These are phyloP conservation scores for Pseudonitzschia delicatissima DNA, from an alignment of 108 stramenopile species.

Conservation along the genomic window DNA sequence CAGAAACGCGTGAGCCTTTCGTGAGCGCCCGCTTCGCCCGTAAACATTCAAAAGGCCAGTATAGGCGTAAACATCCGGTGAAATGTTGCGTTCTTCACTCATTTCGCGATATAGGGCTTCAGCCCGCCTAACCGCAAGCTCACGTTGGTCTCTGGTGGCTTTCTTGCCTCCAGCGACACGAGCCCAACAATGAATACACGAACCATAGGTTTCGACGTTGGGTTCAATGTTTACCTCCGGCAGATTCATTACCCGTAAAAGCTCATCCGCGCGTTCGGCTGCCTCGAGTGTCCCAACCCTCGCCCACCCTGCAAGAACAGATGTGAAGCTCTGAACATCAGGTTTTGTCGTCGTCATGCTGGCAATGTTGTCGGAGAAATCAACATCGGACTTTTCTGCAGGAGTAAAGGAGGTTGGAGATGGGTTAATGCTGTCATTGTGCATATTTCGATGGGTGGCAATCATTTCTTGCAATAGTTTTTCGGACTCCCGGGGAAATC, in stretches of 20 bases:
- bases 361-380: background rate
- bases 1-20: slow-evolving; percentile 17
- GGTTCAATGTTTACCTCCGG: slow-evolving; percentile 45
- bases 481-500: slow-evolving; percentile 27
- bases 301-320: slow-evolving; percentile 51
- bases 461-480: slow-evolving; percentile 36
- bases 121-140: slow-evolving; percentile 22
- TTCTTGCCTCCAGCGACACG: slow-evolving; percentile 4
- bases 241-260: slow-evolving; percentile 37
- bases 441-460: background rate
- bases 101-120: slow-evolving; percentile 36
- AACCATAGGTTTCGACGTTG: slow-evolving; percentile 41
- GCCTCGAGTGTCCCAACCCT: slow-evolving; percentile 44
- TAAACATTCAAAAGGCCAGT: slow-evolving; percentile 33
- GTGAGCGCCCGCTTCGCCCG: slow-evolving; percentile 12
- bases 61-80: slow-evolving; percentile 55
- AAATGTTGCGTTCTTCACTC: slow-evolving; percentile 2
- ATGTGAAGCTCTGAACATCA: slow-evolving; percentile 15
- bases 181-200: slow-evolving; percentile 42
- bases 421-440: background rate
- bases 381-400: background rate
- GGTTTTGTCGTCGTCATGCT: slow-evolving; percentile 11
- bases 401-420: too few relatives aligned
- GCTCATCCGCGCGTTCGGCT: slow-evolving; percentile 26
- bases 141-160: slow-evolving; percentile 3